A percentile compares a stretch with the other conserved stretches of the same genome.
These are phyloP conservation scores for Sechiopsis laciniata DNA, from an alignment of 306 rosid genomes.

Conservation along the genomic window DNA sequence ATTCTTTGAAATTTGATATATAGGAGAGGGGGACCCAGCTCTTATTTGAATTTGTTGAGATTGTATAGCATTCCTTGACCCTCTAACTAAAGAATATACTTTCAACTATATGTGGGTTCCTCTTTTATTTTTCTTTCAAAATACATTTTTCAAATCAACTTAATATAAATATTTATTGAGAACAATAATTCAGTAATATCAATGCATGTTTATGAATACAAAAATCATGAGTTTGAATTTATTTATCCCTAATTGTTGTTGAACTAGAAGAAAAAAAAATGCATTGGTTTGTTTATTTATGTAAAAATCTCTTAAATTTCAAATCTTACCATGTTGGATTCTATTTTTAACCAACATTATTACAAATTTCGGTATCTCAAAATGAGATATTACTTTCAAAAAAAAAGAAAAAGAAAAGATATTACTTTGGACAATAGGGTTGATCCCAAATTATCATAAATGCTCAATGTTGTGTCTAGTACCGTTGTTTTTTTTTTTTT, in stretches of 20 bases:
- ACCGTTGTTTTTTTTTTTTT: too few relatives aligned
- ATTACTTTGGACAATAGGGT: background rate
- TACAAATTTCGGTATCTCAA: too few relatives aligned
- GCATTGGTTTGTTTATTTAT: background rate
- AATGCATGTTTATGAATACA: too few relatives aligned
- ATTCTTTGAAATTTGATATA: background rate
- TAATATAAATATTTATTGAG: background rate
- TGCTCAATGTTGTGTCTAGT: too few relatives aligned
- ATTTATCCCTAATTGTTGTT: too few relatives aligned
- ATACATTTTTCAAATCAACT: too few relatives aligned
- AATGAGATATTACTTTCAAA: too few relatives aligned
- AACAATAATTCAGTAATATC: too few relatives aligned
- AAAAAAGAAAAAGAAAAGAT: too few relatives aligned
- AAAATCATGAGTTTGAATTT: too few relatives aligned
- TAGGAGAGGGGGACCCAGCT: background rate
- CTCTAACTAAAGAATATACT: conserved; percentile 15
- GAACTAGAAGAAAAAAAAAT: background rate
- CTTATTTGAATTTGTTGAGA: conserved; percentile 3
- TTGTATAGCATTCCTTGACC: background rate
- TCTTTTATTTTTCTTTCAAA: too few relatives aligned
- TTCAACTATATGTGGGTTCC: conserved; percentile 6
- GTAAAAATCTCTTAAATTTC: background rate
- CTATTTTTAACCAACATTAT: background rate
- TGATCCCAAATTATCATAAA: background rate
- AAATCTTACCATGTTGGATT: background rate